These are phyloP conservation scores for Xylaria longipes DNA, from an alignment of 495 filamentous ascomycete species.

Conservation along the genomic window DNA sequence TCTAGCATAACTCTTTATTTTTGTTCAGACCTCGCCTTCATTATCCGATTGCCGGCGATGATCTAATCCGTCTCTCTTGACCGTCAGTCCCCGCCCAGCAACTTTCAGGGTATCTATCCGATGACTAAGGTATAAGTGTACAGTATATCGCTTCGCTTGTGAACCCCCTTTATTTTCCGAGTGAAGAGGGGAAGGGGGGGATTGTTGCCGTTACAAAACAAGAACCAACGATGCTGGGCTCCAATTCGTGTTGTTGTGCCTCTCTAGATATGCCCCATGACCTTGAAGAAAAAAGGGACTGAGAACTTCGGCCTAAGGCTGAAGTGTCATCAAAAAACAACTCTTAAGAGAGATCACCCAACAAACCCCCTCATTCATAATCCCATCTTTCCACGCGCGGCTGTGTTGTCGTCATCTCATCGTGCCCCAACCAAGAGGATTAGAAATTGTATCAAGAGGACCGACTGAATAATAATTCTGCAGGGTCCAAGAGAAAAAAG, in stretches of 20 bases:
- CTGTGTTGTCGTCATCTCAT: slow-evolving; percentile 17
- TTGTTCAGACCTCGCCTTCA: neutral
- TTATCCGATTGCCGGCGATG: neutral
- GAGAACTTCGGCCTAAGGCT: neutral
- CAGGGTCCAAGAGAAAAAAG: neutral
- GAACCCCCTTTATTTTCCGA: neutral
- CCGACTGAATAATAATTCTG: neutral
- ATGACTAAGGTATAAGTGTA: slow-evolving; percentile 23
- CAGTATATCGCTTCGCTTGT: slow-evolving; percentile 26
- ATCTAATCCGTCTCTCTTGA: neutral
- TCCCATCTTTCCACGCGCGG: slow-evolving; percentile 3
- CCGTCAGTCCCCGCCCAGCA: neutral
- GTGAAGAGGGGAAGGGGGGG: neutral
- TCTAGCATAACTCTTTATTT: slow-evolving; percentile 9
- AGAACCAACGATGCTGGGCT: slow-evolving; percentile 19
- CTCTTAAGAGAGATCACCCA: neutral
- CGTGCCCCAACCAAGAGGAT: slow-evolving; percentile 22
- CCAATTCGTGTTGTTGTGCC: slow-evolving; percentile 9
- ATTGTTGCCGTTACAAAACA: slow-evolving; percentile 13
- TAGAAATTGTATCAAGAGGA: slow-evolving; percentile 20
- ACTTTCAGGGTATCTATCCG: slow-evolving; percentile 37
- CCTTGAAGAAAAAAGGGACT: neutral
- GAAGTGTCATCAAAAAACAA: neutral
- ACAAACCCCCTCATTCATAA: slow-evolving; percentile 1
- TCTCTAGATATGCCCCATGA: slow-evolving; percentile 16